Evolutionary conservation across 2,329 filamentous ascomycete species (phyloP).

Genomic region (Pseudogymnoascus sp.): DNA sequence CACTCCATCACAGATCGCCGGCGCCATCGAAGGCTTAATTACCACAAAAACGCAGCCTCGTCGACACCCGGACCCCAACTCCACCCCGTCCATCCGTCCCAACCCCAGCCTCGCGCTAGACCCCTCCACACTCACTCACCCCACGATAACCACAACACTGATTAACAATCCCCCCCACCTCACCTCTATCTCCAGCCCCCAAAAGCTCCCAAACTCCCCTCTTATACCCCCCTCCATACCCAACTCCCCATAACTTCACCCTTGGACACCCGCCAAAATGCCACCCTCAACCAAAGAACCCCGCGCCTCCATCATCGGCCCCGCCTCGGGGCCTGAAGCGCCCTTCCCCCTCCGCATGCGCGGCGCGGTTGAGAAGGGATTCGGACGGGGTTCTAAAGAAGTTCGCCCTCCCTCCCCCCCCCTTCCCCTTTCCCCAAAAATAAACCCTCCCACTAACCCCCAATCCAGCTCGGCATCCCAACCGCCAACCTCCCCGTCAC

Average conservation of each 20-base stretch:
- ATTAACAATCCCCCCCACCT: neutral
- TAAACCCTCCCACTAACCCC: neutral
- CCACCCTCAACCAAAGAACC: constrained; percentile 22
- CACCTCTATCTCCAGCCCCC: neutral
- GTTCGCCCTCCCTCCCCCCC: constrained; percentile 37
- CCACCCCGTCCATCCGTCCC: neutral
- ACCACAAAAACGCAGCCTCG: neutral
- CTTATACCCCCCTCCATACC: neutral
- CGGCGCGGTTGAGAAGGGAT: constrained; percentile 84
- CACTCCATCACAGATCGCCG: neutral
- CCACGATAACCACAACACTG: neutral
- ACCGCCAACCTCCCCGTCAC: constrained; percentile 87
- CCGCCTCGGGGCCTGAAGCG: constrained; percentile 61
- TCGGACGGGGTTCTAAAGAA: constrained; percentile 89
- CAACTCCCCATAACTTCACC: neutral
- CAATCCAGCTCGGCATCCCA: constrained; percentile 75
- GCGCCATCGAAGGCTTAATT: neutral
- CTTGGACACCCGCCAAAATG: neutral
- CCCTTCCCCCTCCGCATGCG: constrained; percentile 81
- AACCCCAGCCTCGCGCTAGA: neutral
- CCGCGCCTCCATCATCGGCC: constrained; percentile 66
- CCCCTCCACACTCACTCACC: neutral
- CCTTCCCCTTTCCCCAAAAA: neutral
- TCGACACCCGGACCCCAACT: neutral
- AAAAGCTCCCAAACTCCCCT: no score